Evolutionary conservation across 2,329 filamentous ascomycete species (phyloP), one percentile per base, ranked within the genome.

Genomic region (Proliferodiscus dingleyae): DNA sequence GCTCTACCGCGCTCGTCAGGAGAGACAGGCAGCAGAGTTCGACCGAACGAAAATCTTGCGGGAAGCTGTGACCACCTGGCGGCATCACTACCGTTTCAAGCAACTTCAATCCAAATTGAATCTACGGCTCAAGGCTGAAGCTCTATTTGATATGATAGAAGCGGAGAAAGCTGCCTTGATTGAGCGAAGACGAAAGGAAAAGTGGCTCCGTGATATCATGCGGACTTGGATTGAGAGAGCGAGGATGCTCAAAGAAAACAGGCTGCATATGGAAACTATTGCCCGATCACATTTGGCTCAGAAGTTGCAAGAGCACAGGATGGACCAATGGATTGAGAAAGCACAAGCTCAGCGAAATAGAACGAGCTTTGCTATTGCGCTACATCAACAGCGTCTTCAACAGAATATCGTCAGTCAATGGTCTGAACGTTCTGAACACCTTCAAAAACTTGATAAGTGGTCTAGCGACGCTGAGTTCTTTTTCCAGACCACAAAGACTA

Each of bases 141-240:
- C 68, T 5, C 66, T 84, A 50, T 81, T 81, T 61, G 79, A 71
- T 61, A 83, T 79, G 80, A 70, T 76, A n/a, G 57, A 83, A 23
- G 71, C 73, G 26, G 71, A 70, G 43, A 61, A 71, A 49, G 61
- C 71, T 22, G 62, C 33, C 9, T 28, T 40, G 21, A 32, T 41
- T 5, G 37, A 51, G 43, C 61, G 66, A 37, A 63, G 69, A 37
- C 61, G 57, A 29, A 64, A 69, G n/a, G 62, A 67, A 49, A 63
- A 65, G 10, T 61, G 68, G 34, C 66, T 68, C 30, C 60, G 61
- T 6, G 63, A 66, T 21, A 60, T 63, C 6, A 64, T 74, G 21
- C 57, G 63, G 23, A 61, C 53, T 21, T 68, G 71, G 61, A 61
- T 67, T 26, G 56, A 66, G 28, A 68, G 65, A 54, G 64, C 63